These are phyloP conservation scores for Phytopythium montanum DNA, from an alignment of 352 stramenopile species.

Conservation along the genomic window DNA sequence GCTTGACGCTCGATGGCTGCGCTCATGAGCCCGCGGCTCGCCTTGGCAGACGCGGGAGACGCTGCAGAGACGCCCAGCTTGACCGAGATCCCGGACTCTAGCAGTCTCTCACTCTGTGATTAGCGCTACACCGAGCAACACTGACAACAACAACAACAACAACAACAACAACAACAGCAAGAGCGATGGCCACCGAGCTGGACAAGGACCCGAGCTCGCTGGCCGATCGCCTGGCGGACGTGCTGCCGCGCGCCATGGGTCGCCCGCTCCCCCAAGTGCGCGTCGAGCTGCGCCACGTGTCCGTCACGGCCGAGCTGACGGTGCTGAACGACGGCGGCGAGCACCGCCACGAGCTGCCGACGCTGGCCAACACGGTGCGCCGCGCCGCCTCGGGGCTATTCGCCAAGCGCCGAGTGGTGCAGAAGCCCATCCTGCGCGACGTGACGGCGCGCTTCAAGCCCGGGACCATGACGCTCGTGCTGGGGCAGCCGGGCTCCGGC, in stretches of 20 bases:
- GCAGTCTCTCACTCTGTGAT: neutral
- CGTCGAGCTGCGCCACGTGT: constrained; percentile 10
- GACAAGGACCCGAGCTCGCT: constrained; percentile 18
- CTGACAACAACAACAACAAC: neutral
- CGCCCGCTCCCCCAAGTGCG: constrained; percentile 12
- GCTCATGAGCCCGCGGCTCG: neutral
- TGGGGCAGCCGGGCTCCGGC: constrained; percentile 26
- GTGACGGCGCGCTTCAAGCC: constrained; percentile 24
- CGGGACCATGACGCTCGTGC: constrained; percentile 17
- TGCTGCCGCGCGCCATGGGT: constrained; percentile 12
- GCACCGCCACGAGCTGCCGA: constrained; percentile 18
- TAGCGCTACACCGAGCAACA: neutral
- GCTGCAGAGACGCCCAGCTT: neutral
- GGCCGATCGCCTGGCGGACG: constrained; percentile 14
- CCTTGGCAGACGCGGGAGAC: neutral
- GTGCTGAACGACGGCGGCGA: neutral
- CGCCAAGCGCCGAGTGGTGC: constrained; percentile 11
- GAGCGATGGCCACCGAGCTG: constrained; percentile 11
- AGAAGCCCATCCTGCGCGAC: constrained; percentile 21
- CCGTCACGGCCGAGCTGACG: constrained; percentile 8
- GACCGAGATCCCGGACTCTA: too few species aligned
- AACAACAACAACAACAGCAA: too few species aligned
- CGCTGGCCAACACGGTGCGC: constrained; percentile 19
- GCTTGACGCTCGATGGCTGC: neutral
- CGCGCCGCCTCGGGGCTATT: constrained; percentile 7